Evolutionary conservation across 331 rosid genomes (phyloP).

Genomic region (Dryas integrifolia): DNA sequence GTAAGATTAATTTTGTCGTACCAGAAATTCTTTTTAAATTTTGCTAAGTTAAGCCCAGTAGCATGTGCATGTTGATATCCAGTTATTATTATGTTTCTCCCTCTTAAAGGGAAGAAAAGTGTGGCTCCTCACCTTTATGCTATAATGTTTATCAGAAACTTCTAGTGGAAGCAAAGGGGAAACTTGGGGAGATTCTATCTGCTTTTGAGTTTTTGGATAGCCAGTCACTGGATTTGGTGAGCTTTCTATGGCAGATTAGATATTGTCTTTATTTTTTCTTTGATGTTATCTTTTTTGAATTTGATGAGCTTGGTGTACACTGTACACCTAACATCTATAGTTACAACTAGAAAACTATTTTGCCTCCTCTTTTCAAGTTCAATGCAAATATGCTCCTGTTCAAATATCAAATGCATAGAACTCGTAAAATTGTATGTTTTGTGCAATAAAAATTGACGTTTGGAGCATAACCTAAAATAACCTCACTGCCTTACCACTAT

Average conservation of each 20-base stretch:
- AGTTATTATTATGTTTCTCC: not conserved
- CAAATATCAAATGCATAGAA: not conserved
- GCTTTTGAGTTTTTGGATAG: conserved; percentile 92
- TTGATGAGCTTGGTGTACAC: not conserved
- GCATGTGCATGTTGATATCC: not conserved
- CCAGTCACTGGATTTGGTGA: conserved; percentile 74
- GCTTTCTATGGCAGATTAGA: conserved; percentile 12
- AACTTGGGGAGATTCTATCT: conserved; percentile 92
- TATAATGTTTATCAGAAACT: conserved; percentile 57
- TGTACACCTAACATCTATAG: not conserved
- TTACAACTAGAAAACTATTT: not conserved
- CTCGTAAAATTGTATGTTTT: not conserved
- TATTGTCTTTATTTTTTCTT: not conserved
- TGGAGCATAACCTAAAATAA: not conserved
- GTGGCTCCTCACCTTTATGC: conserved; percentile 32
- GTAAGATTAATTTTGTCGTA: conserved; percentile 37
- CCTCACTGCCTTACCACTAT: not conserved
- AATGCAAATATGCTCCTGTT: not conserved
- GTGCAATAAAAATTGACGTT: not conserved
- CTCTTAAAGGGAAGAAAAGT: not conserved
- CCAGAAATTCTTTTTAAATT: conserved; percentile 11
- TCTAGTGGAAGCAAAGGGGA: conserved; percentile 79
- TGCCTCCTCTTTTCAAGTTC: not conserved
- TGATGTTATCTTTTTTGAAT: not conserved
- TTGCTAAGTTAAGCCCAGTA: not conserved